Evolutionary conservation across 768 basidiomycete species (phyloP), one percentile per base, ranked within the genome.

Genomic region (Termitomyces titanicus): DNA sequence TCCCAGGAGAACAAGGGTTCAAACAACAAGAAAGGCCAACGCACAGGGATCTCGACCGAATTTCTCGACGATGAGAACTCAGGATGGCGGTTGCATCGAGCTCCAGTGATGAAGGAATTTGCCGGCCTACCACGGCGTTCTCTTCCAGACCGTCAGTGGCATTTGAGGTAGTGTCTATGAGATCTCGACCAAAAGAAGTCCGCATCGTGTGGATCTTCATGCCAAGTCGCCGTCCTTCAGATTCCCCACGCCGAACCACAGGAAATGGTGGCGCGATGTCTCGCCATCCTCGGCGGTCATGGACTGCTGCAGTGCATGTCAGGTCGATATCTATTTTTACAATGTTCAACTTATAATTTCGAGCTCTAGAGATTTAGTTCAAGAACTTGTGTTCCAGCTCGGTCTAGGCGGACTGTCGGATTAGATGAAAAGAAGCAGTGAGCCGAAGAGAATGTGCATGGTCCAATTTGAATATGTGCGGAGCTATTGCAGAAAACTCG

Each of bases 21-120:
- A 49, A 15, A n/a, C 18, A 13, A 45, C 38, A 22, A 42, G 43
- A 18, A 37, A n/a, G 27, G 47, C 11, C 18, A 20, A 17, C 24
- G n/a, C 22, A 18, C 42, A 20, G 13, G 34, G 34, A 18, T 40
- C 15, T 25, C 29, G 44, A n/a, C n/a, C n/a, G n/a, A n/a, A n/a
- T n/a, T n/a, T n/a, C n/a, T n/a, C n/a, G n/a, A n/a, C n/a, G n/a
- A 48, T n/a, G 39, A 49, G 54, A 49, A 34, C 20, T 54, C 27
- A 5, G 15, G 47, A 54, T 47, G 22, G 25, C 13, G 31, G 11
- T 25, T 27, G n/a, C 5, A 11, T 34, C 38, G 37, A 25, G 11
- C 37, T 54, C 54, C 46, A 47, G 49, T 55, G 54, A 55, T 55
- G 54, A 40, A 24, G 53, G 54, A 55, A 49, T 20, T 43, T 31